A percentile compares a stretch with the other conserved stretches of the same genome.
These are phyloP conservation scores for Nemania diffusa DNA, from an alignment of 2,329 filamentous ascomycete species.

Conservation along the genomic window DNA sequence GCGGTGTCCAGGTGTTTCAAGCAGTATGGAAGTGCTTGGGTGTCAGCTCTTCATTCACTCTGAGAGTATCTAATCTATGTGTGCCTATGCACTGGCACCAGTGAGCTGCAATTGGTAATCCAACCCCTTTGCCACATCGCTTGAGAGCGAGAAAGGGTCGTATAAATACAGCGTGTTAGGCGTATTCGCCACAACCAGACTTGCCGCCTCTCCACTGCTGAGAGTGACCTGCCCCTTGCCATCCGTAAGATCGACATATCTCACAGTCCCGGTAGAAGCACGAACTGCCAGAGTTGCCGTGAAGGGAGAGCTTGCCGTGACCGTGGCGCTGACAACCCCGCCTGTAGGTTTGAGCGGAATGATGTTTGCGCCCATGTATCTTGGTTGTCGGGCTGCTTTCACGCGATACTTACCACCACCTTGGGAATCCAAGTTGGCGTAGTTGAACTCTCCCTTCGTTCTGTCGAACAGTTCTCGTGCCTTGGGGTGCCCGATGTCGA, in stretches of 20 bases:
- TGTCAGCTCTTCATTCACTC: background rate
- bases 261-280: constrained; percentile 44
- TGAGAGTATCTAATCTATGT: too few relatives aligned
- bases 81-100: constrained; percentile 36
- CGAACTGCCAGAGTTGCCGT: constrained; percentile 56
- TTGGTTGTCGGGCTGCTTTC: constrained; percentile 54
- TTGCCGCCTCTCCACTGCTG: constrained; percentile 54
- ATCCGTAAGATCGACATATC: constrained; percentile 52
- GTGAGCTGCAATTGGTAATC: constrained; percentile 50
- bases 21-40: background rate
- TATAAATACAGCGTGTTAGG: constrained; percentile 56
- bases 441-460: constrained; percentile 53
- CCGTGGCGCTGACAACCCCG: constrained; percentile 43
- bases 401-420: constrained; percentile 54
- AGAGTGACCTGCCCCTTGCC: constrained; percentile 51
- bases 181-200: constrained; percentile 60
- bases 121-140: constrained; percentile 52
- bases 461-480: constrained; percentile 53
- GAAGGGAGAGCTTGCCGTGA: constrained; percentile 52
- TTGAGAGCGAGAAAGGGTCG: constrained; percentile 54
- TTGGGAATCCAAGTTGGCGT: constrained; percentile 54
- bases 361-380: constrained; percentile 64
- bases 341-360: constrained; percentile 54
- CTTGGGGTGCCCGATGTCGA: constrained; percentile 59
- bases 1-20: background rate